Conservation (phyloP, 768 basidiomycete species). For the Boletus tomentosulus region DNA sequence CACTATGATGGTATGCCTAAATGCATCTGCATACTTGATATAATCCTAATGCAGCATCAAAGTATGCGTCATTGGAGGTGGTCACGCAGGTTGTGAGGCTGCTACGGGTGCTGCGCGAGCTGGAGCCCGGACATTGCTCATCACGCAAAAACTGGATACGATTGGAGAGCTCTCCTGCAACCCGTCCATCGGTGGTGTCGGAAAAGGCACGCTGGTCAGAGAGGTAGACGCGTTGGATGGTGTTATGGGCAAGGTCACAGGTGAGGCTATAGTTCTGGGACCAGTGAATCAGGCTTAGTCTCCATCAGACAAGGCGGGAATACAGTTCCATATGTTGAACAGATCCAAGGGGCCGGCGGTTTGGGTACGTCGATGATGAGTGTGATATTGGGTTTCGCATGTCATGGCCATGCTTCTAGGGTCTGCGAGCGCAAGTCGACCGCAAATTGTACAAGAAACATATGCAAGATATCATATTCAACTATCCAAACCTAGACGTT, state of each 20-base stretch:
- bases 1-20: slow-evolving; percentile 23
- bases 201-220: slow-evolving; percentile 87
- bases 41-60: slow-evolving; percentile 36
- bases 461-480: slow-evolving; percentile 68
- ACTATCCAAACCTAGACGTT: slow-evolving; percentile 67
- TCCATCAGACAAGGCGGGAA: slow-evolving; percentile 72
- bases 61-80: slow-evolving; percentile 88
- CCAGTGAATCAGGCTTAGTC: neutral
- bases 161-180: slow-evolving; percentile 88
- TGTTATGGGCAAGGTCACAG: slow-evolving; percentile 77
- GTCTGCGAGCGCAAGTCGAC: slow-evolving; percentile 87
- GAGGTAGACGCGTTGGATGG: slow-evolving; percentile 92
- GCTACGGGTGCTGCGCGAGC: slow-evolving; percentile 81
- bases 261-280: slow-evolving; percentile 35
- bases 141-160: slow-evolving; percentile 79
- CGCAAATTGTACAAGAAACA: slow-evolving; percentile 75
- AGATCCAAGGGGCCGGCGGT: slow-evolving; percentile 84
- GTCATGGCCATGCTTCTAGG: slow-evolving; percentile 41
- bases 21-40: slow-evolving; percentile 15
- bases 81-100: slow-evolving; percentile 92
- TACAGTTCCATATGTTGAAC: slow-evolving; percentile 86
- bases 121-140: slow-evolving; percentile 73
- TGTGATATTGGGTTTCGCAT: neutral
- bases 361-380: slow-evolving; percentile 56
- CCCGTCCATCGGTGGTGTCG: slow-evolving; percentile 88